These are phyloP conservation scores for Boechera stricta DNA, from an alignment of 345 rosid genomes.

Conservation along the genomic window DNA sequence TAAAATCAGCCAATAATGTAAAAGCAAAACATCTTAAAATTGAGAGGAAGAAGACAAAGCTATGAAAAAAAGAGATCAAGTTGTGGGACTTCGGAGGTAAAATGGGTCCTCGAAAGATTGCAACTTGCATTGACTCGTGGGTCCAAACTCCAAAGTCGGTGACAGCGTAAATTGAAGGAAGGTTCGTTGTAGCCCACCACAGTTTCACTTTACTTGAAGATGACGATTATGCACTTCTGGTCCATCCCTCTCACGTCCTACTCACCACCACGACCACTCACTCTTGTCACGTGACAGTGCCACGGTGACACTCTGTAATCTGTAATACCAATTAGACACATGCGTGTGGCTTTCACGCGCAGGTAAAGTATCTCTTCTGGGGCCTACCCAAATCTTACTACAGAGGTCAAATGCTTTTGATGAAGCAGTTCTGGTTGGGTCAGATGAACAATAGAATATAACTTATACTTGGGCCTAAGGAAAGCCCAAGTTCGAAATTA, in stretches of 20 bases:
- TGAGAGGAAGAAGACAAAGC: constrained; percentile 28
- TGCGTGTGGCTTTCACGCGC: constrained; percentile 15
- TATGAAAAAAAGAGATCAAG: constrained; percentile 28
- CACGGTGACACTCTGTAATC: constrained; percentile 18
- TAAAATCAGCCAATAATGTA: constrained; percentile 30
- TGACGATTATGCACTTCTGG: constrained; percentile 12
- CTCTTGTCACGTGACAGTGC: constrained; percentile 27
- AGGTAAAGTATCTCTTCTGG: constrained; percentile 26
- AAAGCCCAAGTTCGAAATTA: background rate
- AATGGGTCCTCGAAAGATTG: constrained; percentile 32
- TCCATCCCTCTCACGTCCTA: constrained; percentile 24
- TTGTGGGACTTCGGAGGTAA: constrained; percentile 38
- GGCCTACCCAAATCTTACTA: constrained; percentile 9
- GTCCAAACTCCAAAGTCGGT: constrained; percentile 37
- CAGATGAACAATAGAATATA: background rate
- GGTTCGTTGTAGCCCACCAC: constrained; percentile 38
- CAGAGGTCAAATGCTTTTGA: constrained; percentile 5
- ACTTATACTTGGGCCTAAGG: background rate
- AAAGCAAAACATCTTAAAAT: constrained; percentile 30
- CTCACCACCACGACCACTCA: constrained; percentile 25
- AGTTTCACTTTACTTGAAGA: constrained; percentile 15
- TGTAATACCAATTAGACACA: background rate
- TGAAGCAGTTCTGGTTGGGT: background rate
- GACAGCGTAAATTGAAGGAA: constrained; percentile 28
- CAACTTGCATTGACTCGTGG: constrained; percentile 47